Conservation (phyloP, 1,139 yeast species). For the Candida sp. region DNA sequence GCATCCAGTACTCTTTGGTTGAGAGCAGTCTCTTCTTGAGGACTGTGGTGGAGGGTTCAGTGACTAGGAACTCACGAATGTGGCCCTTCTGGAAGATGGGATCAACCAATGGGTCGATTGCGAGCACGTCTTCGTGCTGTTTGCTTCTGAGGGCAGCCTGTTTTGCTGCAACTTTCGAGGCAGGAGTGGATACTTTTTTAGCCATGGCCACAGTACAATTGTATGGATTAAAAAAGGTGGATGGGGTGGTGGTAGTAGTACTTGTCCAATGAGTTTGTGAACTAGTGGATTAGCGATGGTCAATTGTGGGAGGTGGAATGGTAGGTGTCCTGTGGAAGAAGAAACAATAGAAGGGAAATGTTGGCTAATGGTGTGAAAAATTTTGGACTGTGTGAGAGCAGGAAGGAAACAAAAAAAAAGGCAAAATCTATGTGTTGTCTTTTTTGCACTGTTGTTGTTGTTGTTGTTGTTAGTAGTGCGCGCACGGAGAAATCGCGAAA, state of each 20-base stretch:
- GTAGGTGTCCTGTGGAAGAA: no score
- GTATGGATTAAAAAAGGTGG: neutral
- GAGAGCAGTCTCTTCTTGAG: conserved; percentile 24
- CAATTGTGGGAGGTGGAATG: no score
- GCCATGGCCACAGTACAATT: neutral
- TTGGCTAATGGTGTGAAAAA: no score
- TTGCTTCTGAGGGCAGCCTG: conserved; percentile 10
- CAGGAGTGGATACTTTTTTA: conserved; percentile 1
- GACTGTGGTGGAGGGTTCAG: conserved; percentile 25
- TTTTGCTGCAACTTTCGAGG: conserved; percentile 12
- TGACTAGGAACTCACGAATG: conserved; percentile 30
- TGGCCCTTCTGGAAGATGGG: conserved; percentile 34
- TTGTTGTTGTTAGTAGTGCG: no score
- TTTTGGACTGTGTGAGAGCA: no score
- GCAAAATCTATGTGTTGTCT: no score
- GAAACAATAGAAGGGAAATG: no score
- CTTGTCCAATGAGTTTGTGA: neutral
- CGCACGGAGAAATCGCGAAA: no score
- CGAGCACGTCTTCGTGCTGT: conserved; percentile 12
- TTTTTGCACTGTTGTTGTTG: no score
- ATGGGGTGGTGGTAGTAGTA: neutral
- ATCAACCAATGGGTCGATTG: conserved; percentile 21
- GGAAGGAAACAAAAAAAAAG: no score
- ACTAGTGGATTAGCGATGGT: no score
- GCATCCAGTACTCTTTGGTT: conserved; percentile 30